Evolutionary conservation across 768 basidiomycete genomes (phyloP), one percentile per base, ranked within the genome.

Genomic region (Tricholoma terreum): DNA sequence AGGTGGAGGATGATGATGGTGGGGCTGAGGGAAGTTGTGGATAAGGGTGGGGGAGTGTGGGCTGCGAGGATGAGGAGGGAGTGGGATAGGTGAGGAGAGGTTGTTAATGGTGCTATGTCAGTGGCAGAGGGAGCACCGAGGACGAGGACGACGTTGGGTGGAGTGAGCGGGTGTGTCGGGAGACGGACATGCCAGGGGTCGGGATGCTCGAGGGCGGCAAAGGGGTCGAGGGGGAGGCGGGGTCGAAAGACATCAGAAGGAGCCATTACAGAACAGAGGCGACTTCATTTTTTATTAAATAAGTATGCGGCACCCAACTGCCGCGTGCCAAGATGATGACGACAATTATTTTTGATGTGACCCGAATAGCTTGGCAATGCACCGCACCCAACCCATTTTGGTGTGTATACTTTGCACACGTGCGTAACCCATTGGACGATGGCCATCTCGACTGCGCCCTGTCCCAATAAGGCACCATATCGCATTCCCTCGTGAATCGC

Each of bases 21-120:
- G 50, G n/a, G 58, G 22, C 31, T 36, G 14, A 62, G 22, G 67
- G 65, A 21, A 71, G 58, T 0, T 70, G 59, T 6, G 71, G 72
- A 0, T 22, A 72, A 59, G 0, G 71, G 61, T 3, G 73, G 72
- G 0, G 76, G 76, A 2, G 65, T 59, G 63, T 78, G 74, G 0
- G 78, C 75, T 0, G 77, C 78, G 48, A 79, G 62, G 38, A 81
- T 59, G n/a, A 81, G 38, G 24, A 80, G 71, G 0, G 72, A 69
- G 8, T 67, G 50, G 5, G 67, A 35, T 10, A 80, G 74, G 24
- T 61, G 64, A 0, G 67, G 60, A 0, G 77, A 74, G n/a, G 67
- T 61, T 10, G 77, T 59, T 1, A 81, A 64, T 0, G 77, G 73
- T 7, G 59, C 59, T 15, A 81, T 65, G 58, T 77, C 77, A 11